Base-by-base conservation (phyloP, 2,329 filamentous ascomycete genomes). In the Phyllosticta citribraziliensis region DNA sequence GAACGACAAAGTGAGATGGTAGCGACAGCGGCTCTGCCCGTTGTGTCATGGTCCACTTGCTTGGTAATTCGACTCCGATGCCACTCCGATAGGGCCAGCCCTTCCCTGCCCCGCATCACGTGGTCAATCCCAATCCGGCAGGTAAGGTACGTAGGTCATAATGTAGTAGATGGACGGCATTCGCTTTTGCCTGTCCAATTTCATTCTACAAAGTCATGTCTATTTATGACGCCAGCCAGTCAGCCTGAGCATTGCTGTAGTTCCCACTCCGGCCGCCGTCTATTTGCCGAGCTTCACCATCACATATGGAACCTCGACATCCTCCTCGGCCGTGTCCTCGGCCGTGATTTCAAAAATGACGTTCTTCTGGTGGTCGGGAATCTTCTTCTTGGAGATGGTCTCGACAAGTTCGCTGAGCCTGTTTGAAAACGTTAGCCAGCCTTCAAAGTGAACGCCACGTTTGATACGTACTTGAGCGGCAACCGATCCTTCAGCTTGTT, bases 291-390 rank as follows among this genome's bases (percentile, higher is more conserved):
- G 78, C 79, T 87, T 93, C 66, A 96, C 85, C 85, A 93, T 96
- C 70, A 97, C 90, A 74, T 96, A 97, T 3, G 94, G 94, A 66
- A 97, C 88, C 77, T 99, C 94, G 1, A 97, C 93, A 73, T 99
- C 94, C 76, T 97, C 91, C 65, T 89, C 93, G 3, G 85, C 87
- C 70, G 84, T 79, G 71, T 97, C 94, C 73, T 97, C 93, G 0
- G 88, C 90, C 6, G 94, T 95, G 66, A 97, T 88, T 79, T 97
- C 94, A 71, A 97, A 95, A 68, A 97, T 97, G 65, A 97, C 84
- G 69, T 96, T 93, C 81, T 89, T 94, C 78, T 96, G 91, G 72
- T 97, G 93, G 3, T 84, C 83, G 0, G 94, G 93, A 62, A 99
- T 88, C 2, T 87, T 82, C 80, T 96, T 97, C 82, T 93, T 96